Percentiles rank a stretch among this genome's conserved stretches.
Conservation (phyloP, 1,284 basidiomycete genomes). For the Cryptococcus depauperatus region DNA sequence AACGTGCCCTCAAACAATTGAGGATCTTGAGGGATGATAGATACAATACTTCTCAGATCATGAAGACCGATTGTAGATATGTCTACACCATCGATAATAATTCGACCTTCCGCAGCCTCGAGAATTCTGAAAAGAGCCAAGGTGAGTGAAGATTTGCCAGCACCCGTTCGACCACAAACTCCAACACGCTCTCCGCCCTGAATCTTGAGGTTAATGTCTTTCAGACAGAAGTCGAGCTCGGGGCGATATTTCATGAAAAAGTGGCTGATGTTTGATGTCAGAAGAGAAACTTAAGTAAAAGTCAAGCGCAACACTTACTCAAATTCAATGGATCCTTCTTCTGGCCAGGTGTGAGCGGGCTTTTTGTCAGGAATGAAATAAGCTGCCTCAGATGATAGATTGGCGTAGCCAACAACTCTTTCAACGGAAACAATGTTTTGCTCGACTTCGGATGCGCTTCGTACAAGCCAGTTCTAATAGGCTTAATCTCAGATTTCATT, state of each 20-base stretch:
- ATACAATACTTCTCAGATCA: conserved; percentile 57
- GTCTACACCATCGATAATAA: conserved; percentile 75
- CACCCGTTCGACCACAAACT: conserved; percentile 78
- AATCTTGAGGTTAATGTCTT: conserved; percentile 58
- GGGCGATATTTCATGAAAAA: conserved; percentile 78
- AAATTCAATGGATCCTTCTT: conserved; percentile 67
- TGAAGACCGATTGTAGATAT: conserved; percentile 74
- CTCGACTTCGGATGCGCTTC: conserved; percentile 82
- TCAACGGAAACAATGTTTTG: conserved; percentile 88
- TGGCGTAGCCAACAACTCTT: conserved; percentile 55
- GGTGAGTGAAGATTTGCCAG: conserved; percentile 79
- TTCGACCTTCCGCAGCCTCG: conserved; percentile 69
- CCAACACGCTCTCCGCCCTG: conserved; percentile 73
- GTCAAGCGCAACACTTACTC: conserved; percentile 45
- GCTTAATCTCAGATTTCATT: no score
- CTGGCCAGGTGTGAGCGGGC: conserved; percentile 64
- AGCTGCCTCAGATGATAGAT: conserved; percentile 69
- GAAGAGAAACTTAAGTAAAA: neutral
- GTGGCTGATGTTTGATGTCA: conserved; percentile 51
- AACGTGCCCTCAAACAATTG: conserved; percentile 79
- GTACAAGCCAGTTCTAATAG: conserved; percentile 72
- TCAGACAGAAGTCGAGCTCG: conserved; percentile 69
- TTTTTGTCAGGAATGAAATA: conserved; percentile 60
- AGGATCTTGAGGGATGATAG: conserved; percentile 81
- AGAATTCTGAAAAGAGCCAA: conserved; percentile 55